These are phyloP conservation scores for Ustilago loliicola DNA, from an alignment of 1,284 basidiomycete species.

Conservation along the genomic window DNA sequence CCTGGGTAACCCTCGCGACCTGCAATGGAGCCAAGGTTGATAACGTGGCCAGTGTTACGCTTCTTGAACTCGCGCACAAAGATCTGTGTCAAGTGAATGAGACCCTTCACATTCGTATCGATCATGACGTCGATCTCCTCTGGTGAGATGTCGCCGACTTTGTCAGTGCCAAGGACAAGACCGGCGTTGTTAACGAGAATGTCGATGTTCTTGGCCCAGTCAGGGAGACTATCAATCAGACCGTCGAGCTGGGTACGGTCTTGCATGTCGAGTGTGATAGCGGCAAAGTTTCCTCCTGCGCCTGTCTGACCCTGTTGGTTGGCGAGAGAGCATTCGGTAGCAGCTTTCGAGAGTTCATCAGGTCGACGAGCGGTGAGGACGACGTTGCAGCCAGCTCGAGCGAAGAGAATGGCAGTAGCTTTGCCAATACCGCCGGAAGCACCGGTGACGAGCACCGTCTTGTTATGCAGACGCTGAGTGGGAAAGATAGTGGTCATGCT, in stretches of 20 bases:
- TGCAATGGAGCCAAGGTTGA: slow-evolving; percentile 94
- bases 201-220: slow-evolving; percentile 66
- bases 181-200: slow-evolving; percentile 73
- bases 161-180: slow-evolving; percentile 83
- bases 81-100: slow-evolving; percentile 85
- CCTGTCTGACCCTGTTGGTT: slow-evolving; percentile 80
- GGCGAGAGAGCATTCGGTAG: slow-evolving; percentile 76
- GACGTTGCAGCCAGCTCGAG: slow-evolving; percentile 71
- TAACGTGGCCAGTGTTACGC: slow-evolving; percentile 88
- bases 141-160: slow-evolving; percentile 82
- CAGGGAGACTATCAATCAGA: slow-evolving; percentile 53
- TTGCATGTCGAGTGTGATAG: slow-evolving; percentile 63
- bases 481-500: slow-evolving; percentile 56
- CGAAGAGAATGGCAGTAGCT: slow-evolving; percentile 59
- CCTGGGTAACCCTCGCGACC: slow-evolving; percentile 87
- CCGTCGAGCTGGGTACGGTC: slow-evolving; percentile 52
- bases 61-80: slow-evolving; percentile 82
- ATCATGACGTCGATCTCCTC: slow-evolving; percentile 86
- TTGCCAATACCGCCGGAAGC: slow-evolving; percentile 84
- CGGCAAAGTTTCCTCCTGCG: slow-evolving; percentile 69
- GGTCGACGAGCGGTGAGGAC: slow-evolving; percentile 72
- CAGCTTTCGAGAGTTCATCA: slow-evolving; percentile 68
- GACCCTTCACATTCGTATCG: slow-evolving; percentile 88
- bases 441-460: slow-evolving; percentile 88
- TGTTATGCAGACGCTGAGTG: slow-evolving; percentile 75